Percentiles rank a stretch among this genome's conserved stretches.
These are phyloP conservation scores for Pythium vanterpoolii DNA, from an alignment of 352 stramenopile genomes.

Conservation along the genomic window DNA sequence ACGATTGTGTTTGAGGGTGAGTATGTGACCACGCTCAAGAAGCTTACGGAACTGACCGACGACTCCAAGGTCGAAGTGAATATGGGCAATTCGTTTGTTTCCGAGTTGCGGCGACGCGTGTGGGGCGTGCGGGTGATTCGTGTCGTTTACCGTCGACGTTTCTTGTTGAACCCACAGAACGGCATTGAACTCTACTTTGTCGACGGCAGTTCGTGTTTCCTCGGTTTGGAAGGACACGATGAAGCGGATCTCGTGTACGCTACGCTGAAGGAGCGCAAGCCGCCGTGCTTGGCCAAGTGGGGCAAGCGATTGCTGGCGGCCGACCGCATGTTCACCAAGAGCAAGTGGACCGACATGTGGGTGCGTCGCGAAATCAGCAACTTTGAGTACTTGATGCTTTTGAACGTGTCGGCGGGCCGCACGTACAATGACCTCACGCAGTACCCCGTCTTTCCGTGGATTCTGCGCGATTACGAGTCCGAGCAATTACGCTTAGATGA, in stretches of 20 bases:
- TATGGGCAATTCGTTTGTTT: slow-evolving; percentile 56
- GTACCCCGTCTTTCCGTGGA: slow-evolving; percentile 99
- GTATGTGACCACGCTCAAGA: slow-evolving; percentile 61
- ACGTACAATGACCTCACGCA: slow-evolving; percentile 98
- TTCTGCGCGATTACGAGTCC: slow-evolving; percentile 95
- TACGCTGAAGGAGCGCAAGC: slow-evolving; percentile 73
- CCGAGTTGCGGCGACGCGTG: slow-evolving; percentile 66
- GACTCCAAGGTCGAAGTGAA: slow-evolving; percentile 34
- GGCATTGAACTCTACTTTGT: slow-evolving; percentile 86
- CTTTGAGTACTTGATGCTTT: slow-evolving; percentile 97
- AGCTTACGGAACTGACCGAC: slow-evolving; percentile 49
- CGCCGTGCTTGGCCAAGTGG: slow-evolving; percentile 74
- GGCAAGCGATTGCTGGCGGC: slow-evolving; percentile 67
- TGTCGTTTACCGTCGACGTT: slow-evolving; percentile 71
- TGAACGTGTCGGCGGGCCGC: slow-evolving; percentile 94
- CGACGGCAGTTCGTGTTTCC: slow-evolving; percentile 75
- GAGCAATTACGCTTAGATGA: slow-evolving; percentile 93
- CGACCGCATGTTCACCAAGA: slow-evolving; percentile 73
- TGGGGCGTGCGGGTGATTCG: slow-evolving; percentile 81
- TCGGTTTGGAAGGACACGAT: slow-evolving; percentile 58
- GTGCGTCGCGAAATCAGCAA: slow-evolving; percentile 83
- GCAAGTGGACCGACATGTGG: slow-evolving; percentile 88
- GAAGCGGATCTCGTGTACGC: slow-evolving; percentile 81
- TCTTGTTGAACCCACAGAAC: slow-evolving; percentile 65
- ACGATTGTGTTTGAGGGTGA: slow-evolving; percentile 84